Evolutionary conservation across 2,329 filamentous ascomycete species (phyloP).

Genomic region (Fusarium sp.): DNA sequence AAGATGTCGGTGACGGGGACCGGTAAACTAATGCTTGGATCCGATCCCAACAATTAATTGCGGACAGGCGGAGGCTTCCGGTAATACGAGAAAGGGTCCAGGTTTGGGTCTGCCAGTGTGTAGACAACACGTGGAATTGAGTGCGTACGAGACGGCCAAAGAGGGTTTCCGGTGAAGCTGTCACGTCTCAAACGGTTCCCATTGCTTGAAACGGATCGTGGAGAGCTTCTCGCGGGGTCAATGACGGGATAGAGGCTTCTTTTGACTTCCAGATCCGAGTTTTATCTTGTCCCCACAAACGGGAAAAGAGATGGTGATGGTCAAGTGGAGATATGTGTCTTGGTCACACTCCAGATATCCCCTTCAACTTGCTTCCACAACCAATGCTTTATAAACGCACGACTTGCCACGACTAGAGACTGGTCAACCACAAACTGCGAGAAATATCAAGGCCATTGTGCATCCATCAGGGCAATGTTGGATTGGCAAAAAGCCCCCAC

Average conservation of each 20-base stretch:
- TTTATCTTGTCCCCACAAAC: conserved; percentile 7
- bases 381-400: not conserved
- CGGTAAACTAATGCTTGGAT: conserved; percentile 16
- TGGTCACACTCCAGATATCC: conserved; percentile 1
- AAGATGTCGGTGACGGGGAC: conserved; percentile 39
- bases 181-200: conserved; percentile 24
- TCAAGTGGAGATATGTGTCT: not conserved
- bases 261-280: not conserved
- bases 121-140: not conserved
- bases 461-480: conserved; percentile 35
- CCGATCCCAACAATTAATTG: conserved; percentile 35
- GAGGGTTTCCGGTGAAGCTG: not conserved
- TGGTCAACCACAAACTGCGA: not conserved
- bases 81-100: conserved; percentile 3
- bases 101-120: not conserved
- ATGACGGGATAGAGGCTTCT: conserved; percentile 19
- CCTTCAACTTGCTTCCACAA: not conserved
- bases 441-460: conserved; percentile 15
- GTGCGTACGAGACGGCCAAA: not conserved
- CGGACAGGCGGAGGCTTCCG: conserved; percentile 29
- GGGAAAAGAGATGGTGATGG: not conserved
- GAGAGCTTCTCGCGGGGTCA: conserved; percentile 26
- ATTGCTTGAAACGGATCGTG: conserved; percentile 12
- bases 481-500: conserved; percentile 35
- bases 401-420: not conserved